Percentiles rank a stretch among this genome's conserved stretches.
Conservation (phyloP, 2,329 filamentous ascomycete species). For the Sphaerulina vaccinii region DNA sequence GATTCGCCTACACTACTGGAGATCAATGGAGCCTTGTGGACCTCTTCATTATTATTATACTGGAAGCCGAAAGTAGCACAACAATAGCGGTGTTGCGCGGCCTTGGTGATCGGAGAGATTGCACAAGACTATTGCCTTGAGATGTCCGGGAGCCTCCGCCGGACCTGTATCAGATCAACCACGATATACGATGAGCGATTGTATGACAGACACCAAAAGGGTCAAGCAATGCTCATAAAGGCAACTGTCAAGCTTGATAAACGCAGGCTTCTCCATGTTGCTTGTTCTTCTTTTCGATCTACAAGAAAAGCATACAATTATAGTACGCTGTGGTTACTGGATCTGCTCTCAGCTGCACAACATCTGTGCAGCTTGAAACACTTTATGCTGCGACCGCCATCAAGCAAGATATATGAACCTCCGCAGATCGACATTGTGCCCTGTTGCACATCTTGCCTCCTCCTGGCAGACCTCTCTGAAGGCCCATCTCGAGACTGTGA, state of each 20-base stretch:
- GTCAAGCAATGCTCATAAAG: too few species aligned
- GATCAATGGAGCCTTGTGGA: background rate
- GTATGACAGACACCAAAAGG: background rate
- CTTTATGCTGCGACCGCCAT: conserved; percentile 7
- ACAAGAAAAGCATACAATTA: background rate
- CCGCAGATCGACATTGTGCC: background rate
- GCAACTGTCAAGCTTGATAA: conserved; percentile 1
- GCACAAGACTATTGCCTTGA: background rate
- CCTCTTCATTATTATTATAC: background rate
- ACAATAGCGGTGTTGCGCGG: conserved; percentile 2
- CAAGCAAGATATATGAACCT: background rate
- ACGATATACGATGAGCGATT: background rate
- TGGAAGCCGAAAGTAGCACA: too few species aligned
- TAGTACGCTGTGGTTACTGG: background rate
- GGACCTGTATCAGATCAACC: background rate
- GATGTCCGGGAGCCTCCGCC: background rate
- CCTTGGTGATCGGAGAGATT: background rate
- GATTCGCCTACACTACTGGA: background rate
- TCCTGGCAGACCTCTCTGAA: too few species aligned
- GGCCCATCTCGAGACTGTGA: too few species aligned
- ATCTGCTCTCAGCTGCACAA: background rate
- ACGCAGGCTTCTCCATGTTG: conserved; percentile 11
- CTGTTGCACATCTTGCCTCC: background rate
- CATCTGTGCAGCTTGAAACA: background rate
- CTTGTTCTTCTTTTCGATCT: conserved; percentile 1